Base-by-base conservation (phyloP, 2,329 filamentous ascomycete genomes). In the Cadophora luteo-olivacea region DNA sequence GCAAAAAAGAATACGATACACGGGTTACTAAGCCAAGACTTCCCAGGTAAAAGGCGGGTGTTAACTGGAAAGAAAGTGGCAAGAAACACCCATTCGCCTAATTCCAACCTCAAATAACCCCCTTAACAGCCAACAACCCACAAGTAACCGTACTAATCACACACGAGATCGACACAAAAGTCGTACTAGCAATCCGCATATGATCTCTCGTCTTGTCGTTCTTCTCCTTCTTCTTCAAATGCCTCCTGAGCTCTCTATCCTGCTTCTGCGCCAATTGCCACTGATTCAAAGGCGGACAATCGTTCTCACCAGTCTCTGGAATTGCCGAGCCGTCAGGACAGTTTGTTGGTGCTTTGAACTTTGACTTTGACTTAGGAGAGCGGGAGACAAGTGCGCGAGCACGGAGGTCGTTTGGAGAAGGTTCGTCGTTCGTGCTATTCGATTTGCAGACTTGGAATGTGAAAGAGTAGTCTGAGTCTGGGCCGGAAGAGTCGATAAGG, bases 161-260 rank as follows among this genome's bases (percentile, higher is more conserved):
- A 61, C 57, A 61, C 22, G 11, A 22, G 24, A 61, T 12, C 36
- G 57, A 24, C 36, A 24, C 24, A 24, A 61, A 61, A 16, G 41
- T 45, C 36, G 57, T 61, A 7, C 33, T 61, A 11, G 22, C 57
- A 45, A 61, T 61, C 6, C 57, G 2, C 36, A 11, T 61, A 48
- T 61, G 36, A 61, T 61, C 36, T 22, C 57, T 61, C 7, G 22
- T 45, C 57, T 9, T 45, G 45, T 61, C 57, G 4, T 19, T 36
- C 57, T 61, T 61, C 57, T 61, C 33, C 57, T 61, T 61, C 55
- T 22, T 41, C n/a, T 41, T 48, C 22, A 41, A 14, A 61, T 61
- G 36, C 9, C 24, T 41, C 16, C 4, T 41, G 2, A 45, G 57
- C n/a, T 61, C 33, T 11, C 41, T 25, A 45, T 45, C 36, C 12